phyloP scores from a whole-genome alignment of 306 rosid species.

The Trifolium repens region DNA sequence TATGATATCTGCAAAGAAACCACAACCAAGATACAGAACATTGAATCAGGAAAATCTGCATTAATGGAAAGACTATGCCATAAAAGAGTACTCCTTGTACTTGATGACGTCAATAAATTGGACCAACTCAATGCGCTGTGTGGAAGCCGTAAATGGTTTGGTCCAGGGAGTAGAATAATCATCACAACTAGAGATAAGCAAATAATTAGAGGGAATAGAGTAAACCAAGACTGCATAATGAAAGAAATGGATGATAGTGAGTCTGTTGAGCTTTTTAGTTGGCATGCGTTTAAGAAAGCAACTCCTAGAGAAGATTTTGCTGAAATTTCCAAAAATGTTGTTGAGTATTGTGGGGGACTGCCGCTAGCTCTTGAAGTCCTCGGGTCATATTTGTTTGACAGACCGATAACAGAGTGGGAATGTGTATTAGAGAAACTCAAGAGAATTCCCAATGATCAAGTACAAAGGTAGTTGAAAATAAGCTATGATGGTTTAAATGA shows the following conservation, averaged over 20 bases:
- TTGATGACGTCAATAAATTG: constrained; percentile 4
- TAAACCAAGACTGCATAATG: background rate
- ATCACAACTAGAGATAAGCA: constrained; percentile 8
- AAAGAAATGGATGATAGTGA: constrained; percentile 17
- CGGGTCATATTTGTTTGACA: constrained; percentile 13
- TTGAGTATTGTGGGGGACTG: background rate
- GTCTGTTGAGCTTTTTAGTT: constrained; percentile 23
- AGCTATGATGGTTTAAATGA: constrained; percentile 13
- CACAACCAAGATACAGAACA: background rate
- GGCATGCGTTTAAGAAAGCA: constrained; percentile 13
- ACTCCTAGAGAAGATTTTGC: background rate
- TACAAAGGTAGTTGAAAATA: background rate
- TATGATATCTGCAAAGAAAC: background rate
- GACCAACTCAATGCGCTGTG: constrained; percentile 8
- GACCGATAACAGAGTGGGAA: background rate
- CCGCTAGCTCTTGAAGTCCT: constrained; percentile 25
- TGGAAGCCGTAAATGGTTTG: constrained; percentile 16
- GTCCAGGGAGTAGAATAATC: background rate
- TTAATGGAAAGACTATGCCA: background rate
- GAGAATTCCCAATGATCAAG: constrained; percentile 18
- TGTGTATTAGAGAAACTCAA: constrained; percentile 23
- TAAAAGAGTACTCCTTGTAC: constrained; percentile 1
- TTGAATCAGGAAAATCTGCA: background rate
- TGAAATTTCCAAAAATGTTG: background rate
- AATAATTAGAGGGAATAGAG: background rate